Evolutionary conservation across 140 eudicot species (phyloP), one percentile per base, ranked within the genome.

Genomic region (Erigeron philadelphicus): DNA sequence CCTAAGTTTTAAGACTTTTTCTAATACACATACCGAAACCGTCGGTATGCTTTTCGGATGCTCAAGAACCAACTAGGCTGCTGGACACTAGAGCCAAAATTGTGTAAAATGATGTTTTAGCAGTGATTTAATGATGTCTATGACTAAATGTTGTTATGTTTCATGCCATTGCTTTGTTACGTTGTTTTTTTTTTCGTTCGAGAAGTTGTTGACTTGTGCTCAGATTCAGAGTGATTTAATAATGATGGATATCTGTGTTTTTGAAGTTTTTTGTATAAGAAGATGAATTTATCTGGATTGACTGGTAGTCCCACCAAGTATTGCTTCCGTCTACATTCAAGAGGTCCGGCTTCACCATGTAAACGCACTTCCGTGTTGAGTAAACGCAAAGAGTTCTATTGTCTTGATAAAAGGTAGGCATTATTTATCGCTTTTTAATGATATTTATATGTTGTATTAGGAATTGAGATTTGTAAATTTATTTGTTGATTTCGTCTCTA

Each of bases 231-330:
- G 47, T 13, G n/a, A 40, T 31, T 31, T 31, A 31, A 31, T 31
- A 31, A 31, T 31, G 38, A 2, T 31, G 38, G 38, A 3, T 5
- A 40, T 35, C 38, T 61, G 16, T 31, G 44, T 42, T 12, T 11
- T 45, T 60, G 19, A 18, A 31, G 38, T 31, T 31, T 31, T 66
- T 18, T 10, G 19, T 46, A 25, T 53, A 46, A 55, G 43, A 79
- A 73, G 75, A 86, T 80, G 87, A 74, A 81, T 67, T 66, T 85
- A 42, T 85, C 86, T 55, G 97, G 97, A 58, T 74, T 86, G 75
- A 74, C 81, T 7, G 84, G 77, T 65, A 80, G 87, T 82, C 85
- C 89, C 7, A 61, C 86, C 47, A 80, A 78, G 67, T 83, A 45
- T 73, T 66, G 79, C 54, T 72, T 85, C 70, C 85, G 81, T 48